phyloP scores from a whole-genome alignment of 208 protist species.

The Trichomonas vaginalis region DNA sequence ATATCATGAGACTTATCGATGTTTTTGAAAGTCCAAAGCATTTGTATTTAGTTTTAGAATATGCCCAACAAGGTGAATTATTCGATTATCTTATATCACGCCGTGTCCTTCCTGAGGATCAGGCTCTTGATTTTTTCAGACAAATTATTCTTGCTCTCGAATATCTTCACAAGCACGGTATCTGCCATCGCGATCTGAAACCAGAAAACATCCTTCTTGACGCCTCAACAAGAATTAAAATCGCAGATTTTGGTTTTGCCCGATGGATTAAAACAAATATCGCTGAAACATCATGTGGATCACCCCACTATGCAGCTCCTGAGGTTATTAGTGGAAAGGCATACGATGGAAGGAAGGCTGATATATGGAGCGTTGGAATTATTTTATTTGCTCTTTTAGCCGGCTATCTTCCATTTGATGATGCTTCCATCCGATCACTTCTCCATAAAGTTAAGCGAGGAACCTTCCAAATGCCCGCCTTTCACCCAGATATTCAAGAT shows the following conservation, averaged over 20 bases:
- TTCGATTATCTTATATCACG: not conserved
- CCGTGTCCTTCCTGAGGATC: not conserved
- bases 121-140: not conserved
- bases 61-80: not conserved
- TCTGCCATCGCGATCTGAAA: not conserved
- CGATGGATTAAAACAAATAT: not conserved
- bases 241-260: not conserved
- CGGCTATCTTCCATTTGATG: conserved; percentile 1
- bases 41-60: not conserved
- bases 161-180: not conserved
- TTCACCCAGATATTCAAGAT: not conserved
- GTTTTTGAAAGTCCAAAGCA: not conserved
- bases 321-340: not conserved
- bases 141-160: not conserved
- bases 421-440: not conserved
- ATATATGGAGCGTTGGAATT: not conserved
- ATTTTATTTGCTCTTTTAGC: not conserved
- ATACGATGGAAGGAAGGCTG: not conserved
- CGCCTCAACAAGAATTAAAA: not conserved
- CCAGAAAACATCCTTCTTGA: conserved; percentile 2
- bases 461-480: not conserved
- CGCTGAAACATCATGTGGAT: not conserved
- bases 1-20: not conserved
- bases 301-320: not conserved
- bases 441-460: not conserved